phyloP scores from a whole-genome alignment of 257 asterid species.

The Forsythia suspensa region DNA sequence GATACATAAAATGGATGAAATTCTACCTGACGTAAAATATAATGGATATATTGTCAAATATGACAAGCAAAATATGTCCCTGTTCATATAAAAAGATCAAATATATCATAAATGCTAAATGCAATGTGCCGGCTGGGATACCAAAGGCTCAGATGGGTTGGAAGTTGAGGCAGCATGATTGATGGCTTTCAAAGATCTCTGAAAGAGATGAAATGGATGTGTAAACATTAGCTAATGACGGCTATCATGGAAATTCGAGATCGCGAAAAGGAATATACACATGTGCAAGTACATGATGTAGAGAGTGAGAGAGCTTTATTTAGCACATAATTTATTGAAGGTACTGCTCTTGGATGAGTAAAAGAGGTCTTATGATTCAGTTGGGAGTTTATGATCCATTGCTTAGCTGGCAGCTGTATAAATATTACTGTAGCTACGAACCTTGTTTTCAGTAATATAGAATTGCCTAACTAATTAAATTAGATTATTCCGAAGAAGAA shows the following conservation, averaged over 20 bases:
- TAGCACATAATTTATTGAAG: no score
- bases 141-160: not conserved
- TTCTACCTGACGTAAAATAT: conserved; percentile 3
- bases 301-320: no score
- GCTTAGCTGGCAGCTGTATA: conserved; percentile 11
- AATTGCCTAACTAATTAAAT: not conserved
- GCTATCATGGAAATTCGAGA: not conserved
- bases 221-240: not conserved
- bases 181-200: not conserved
- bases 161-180: not conserved
- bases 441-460: not conserved
- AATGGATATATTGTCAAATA: not conserved
- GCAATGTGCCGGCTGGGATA: not conserved
- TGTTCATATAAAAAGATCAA: not conserved
- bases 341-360: no score
- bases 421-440: not conserved
- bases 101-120: not conserved
- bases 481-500: not conserved
- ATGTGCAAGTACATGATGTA: not conserved
- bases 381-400: conserved; percentile 3
- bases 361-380: not conserved
- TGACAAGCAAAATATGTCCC: not conserved
- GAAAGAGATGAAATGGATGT: not conserved
- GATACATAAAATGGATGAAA: not conserved
- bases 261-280: not conserved